phyloP scores from a whole-genome alignment of 257 asterid genomes.

The Nicotiana tabacum region DNA sequence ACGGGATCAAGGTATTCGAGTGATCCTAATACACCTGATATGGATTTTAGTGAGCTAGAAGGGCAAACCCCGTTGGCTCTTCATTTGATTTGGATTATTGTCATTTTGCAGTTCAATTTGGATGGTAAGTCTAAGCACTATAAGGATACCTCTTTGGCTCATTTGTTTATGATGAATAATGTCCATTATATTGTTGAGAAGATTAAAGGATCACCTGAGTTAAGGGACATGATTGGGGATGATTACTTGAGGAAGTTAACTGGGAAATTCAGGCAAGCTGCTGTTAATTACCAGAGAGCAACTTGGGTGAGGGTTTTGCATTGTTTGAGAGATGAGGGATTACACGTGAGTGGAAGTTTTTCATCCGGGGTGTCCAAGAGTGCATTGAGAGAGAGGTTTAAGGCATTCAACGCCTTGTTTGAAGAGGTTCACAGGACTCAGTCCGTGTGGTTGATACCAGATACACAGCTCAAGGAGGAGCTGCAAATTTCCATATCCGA shows the following conservation, averaged over 20 bases:
- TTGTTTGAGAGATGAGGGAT: conserved; percentile 42
- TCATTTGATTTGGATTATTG: conserved; percentile 40
- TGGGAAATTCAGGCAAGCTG: conserved; percentile 28
- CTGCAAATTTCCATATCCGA: conserved; percentile 35
- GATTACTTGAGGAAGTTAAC: conserved; percentile 31
- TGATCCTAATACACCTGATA: conserved; percentile 31
- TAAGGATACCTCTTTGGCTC: conserved; percentile 32
- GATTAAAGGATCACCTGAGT: conserved; percentile 29
- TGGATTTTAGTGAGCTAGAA: conserved; percentile 30
- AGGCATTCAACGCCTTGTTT: conserved; percentile 42
- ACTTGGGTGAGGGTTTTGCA: conserved; percentile 42
- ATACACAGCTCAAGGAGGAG: conserved; percentile 45
- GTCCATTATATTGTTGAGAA: conserved; percentile 35
- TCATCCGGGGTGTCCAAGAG: conserved; percentile 40
- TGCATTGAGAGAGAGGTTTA: conserved; percentile 38
- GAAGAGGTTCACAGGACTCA: conserved; percentile 47
- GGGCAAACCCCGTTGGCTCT: conserved; percentile 28
- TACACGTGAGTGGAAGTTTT: conserved; percentile 37
- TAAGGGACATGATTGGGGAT: conserved; percentile 41
- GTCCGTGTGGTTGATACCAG: conserved; percentile 43
- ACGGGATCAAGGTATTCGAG: conserved; percentile 27
- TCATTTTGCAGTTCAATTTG: conserved; percentile 36
- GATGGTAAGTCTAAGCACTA: conserved; percentile 39
- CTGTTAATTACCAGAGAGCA: conserved; percentile 35
- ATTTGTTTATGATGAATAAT: conserved; percentile 46